A percentile compares a stretch with the other conserved stretches of the same genome.
phyloP scores from a whole-genome alignment of 164 flowering plant genomes.

The Cinnamomum micranthum region DNA sequence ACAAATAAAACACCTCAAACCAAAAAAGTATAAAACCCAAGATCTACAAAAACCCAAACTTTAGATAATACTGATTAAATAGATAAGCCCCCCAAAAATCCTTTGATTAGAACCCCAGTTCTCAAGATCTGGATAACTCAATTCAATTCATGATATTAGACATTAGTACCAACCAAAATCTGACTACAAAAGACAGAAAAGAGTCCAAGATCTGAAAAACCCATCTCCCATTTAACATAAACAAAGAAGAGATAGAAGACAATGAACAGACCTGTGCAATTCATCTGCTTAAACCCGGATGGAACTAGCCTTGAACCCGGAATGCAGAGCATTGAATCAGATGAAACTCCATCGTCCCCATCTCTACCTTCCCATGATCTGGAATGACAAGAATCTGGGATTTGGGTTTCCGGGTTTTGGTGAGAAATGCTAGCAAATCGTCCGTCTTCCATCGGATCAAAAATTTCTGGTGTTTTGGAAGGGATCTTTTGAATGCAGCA shows the following conservation, averaged over 20 bases:
- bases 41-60: background rate
- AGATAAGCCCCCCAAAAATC: background rate
- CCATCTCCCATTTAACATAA: background rate
- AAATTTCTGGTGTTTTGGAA: background rate
- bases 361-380: slow-evolving; percentile 22
- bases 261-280: slow-evolving; percentile 38
- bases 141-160: background rate
- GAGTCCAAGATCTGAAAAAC: background rate
- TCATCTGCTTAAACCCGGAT: slow-evolving; percentile 36
- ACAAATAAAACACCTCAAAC: background rate
- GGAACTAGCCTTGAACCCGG: slow-evolving; percentile 50
- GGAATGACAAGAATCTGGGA: slow-evolving; percentile 18
- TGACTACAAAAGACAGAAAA: background rate
- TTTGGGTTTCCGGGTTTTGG: background rate
- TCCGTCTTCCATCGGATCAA: slow-evolving; percentile 32
- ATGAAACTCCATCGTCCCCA: slow-evolving; percentile 21
- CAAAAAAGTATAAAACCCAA: slow-evolving; percentile 6
- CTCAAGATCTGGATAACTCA: background rate
- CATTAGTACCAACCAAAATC: background rate
- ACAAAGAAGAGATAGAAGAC: background rate
- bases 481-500: background rate
- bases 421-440: background rate
- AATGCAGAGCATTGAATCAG: slow-evolving; percentile 58
- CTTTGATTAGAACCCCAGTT: background rate
- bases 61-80: no score